phyloP scores from a whole-genome alignment of 768 basidiomycete species.

The Xerocomus spinulosus region DNA sequence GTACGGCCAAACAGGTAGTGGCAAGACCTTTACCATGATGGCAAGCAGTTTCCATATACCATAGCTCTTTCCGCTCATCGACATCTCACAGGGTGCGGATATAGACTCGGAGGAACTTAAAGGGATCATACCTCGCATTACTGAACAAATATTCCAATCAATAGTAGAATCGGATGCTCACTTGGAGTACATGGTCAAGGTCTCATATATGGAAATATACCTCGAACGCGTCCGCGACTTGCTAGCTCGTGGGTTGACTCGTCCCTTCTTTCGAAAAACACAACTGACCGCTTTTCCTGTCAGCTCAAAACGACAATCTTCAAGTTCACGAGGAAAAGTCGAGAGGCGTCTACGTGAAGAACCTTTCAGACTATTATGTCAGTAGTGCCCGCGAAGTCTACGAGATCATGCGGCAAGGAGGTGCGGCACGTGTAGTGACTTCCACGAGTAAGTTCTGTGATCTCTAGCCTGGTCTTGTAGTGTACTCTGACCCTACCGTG shows the following conservation, averaged over 20 bases:
- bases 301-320: conserved; percentile 95
- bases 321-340: conserved; percentile 98
- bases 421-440: conserved; percentile 84
- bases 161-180: conserved; percentile 94
- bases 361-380: conserved; percentile 96
- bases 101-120: conserved; percentile 92
- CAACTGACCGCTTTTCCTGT: conserved; percentile 9
- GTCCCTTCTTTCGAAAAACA: background rate
- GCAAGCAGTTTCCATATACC: conserved; percentile 37
- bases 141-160: conserved; percentile 97
- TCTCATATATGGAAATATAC: conserved; percentile 99
- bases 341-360: conserved; percentile 97
- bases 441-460: conserved; percentile 74
- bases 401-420: conserved; percentile 98
- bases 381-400: conserved; percentile 94
- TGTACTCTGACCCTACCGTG: conserved; percentile 1
- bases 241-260: conserved; percentile 72
- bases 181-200: conserved; percentile 97
- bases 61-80: conserved; percentile 7
- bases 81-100: conserved; percentile 74
- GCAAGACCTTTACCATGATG: conserved; percentile 99
- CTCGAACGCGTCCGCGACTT: conserved; percentile 94
- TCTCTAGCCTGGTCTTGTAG: background rate
- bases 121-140: conserved; percentile 97
- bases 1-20: conserved; percentile 95